These are phyloP conservation scores for Aspergillus nanangensis DNA, from an alignment of 495 filamentous ascomycete species.

Conservation along the genomic window DNA sequence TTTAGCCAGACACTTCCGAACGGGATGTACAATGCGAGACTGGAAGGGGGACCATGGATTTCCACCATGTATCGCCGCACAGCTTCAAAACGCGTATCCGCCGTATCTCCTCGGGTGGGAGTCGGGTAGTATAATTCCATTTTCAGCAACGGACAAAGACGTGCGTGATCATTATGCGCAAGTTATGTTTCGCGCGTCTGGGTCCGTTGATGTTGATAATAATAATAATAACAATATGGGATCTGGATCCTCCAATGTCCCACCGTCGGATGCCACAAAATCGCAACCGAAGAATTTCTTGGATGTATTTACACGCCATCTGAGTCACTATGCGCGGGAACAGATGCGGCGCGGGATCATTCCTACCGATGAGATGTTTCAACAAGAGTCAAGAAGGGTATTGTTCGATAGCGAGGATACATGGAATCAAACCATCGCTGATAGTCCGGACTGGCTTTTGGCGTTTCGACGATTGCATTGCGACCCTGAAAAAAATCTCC, in stretches of 20 bases:
- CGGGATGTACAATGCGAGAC: conserved; percentile 57
- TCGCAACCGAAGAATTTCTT: neutral
- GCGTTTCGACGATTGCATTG: no score
- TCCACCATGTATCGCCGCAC: conserved; percentile 52
- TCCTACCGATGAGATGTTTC: conserved; percentile 26
- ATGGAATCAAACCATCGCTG: conserved; percentile 62
- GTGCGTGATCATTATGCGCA: no score
- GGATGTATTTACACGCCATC: conserved; percentile 7
- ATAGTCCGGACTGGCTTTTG: conserved; percentile 56
- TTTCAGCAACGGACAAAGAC: no score
- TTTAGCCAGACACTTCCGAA: conserved; percentile 60
- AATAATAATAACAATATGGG: no score
- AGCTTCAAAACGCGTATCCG: conserved; percentile 59
- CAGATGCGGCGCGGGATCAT: conserved; percentile 14
- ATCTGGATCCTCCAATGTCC: no score
- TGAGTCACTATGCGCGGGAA: conserved; percentile 16
- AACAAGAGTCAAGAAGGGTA: conserved; percentile 47
- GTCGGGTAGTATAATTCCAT: no score
- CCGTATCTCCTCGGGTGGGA: conserved; percentile 39
- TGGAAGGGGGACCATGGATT: conserved; percentile 72
- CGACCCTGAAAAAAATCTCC: no score
- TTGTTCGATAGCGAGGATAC: conserved; percentile 56
- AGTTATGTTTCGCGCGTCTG: no score
- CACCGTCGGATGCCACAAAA: no score
- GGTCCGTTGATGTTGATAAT: no score